phyloP scores from a whole-genome alignment of 1,284 basidiomycete species.

The Leccinum pallidistipes region DNA sequence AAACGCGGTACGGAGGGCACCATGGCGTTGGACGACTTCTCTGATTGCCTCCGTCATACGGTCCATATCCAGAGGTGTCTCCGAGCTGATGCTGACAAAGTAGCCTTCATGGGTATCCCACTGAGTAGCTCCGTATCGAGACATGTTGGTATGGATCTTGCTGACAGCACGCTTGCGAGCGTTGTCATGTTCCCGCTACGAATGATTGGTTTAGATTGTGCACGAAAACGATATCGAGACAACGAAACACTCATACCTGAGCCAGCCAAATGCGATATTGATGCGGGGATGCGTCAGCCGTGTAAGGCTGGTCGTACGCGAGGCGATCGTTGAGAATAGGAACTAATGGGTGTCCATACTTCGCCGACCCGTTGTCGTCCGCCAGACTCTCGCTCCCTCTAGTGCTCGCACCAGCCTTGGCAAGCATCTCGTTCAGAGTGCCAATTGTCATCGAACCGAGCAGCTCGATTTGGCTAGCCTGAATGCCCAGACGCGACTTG shows the following conservation, averaged over 20 bases:
- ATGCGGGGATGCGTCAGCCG: conserved; percentile 29
- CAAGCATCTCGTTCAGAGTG: conserved; percentile 26
- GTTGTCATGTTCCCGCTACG: conserved; percentile 25
- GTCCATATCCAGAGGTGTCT: conserved; percentile 26
- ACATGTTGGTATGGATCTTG: conserved; percentile 28
- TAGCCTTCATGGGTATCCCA: conserved; percentile 33
- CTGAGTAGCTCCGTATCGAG: conserved; percentile 29
- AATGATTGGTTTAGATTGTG: not conserved
- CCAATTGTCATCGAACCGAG: conserved; percentile 32
- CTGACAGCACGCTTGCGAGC: conserved; percentile 18
- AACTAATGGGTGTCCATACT: conserved; percentile 31
- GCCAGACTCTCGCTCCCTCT: conserved; percentile 4
- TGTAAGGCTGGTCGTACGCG: conserved; percentile 33
- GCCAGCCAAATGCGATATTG: conserved; percentile 35
- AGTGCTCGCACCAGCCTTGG: conserved; percentile 13
- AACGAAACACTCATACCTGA: conserved; percentile 22
- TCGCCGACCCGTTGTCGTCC: conserved; percentile 26
- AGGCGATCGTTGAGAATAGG: conserved; percentile 31
- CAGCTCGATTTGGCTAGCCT: conserved; percentile 33
- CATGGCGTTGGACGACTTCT: conserved; percentile 28
- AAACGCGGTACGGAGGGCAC: conserved; percentile 28
- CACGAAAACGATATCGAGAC: no score
- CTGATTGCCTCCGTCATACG: conserved; percentile 24
- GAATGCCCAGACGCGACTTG: conserved; percentile 28
- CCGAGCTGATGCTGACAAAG: conserved; percentile 22